Evolutionary conservation across 441 rosid species (phyloP).

Genomic region (Melianthus villosus): DNA sequence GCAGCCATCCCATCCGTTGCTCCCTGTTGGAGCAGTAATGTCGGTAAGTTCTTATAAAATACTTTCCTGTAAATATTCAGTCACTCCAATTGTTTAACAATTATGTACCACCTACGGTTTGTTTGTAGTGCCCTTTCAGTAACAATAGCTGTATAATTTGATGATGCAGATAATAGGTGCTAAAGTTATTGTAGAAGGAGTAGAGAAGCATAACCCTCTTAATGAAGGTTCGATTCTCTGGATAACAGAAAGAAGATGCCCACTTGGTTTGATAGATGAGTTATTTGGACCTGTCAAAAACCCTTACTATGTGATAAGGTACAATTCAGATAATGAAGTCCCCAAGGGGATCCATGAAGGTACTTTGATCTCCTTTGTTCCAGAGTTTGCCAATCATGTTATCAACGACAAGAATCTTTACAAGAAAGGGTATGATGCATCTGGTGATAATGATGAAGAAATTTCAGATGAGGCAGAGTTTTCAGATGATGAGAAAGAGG

Average conservation of each 20-base stretch:
- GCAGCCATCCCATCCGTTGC: slow-evolving; percentile 46
- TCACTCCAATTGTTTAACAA: not conserved
- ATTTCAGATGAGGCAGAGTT: slow-evolving; percentile 62
- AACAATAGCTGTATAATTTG: not conserved
- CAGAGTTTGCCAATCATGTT: slow-evolving; percentile 64
- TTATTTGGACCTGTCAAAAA: slow-evolving; percentile 85
- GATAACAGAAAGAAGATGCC: slow-evolving; percentile 50
- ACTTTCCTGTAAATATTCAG: not conserved
- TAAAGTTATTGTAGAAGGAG: slow-evolving; percentile 80
- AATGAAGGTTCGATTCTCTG: slow-evolving; percentile 80
- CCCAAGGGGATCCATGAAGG: slow-evolving; percentile 52
- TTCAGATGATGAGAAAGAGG: slow-evolving; percentile 93
- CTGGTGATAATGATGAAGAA: slow-evolving; percentile 94
- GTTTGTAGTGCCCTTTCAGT: slow-evolving; percentile 1
- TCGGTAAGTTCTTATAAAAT: slow-evolving; percentile 34
- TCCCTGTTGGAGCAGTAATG: slow-evolving; percentile 64
- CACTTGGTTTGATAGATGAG: slow-evolving; percentile 76
- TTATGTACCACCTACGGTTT: slow-evolving; percentile 6
- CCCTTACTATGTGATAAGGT: slow-evolving; percentile 76
- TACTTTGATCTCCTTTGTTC: slow-evolving; percentile 48
- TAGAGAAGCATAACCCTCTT: slow-evolving; percentile 66
- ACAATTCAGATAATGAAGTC: slow-evolving; percentile 73
- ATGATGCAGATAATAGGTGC: slow-evolving; percentile 39
- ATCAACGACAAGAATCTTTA: slow-evolving; percentile 53
- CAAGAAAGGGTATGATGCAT: slow-evolving; percentile 91